Base-by-base conservation (phyloP, 495 filamentous ascomycete species). In the Clohesyomyces aquaticus region DNA sequence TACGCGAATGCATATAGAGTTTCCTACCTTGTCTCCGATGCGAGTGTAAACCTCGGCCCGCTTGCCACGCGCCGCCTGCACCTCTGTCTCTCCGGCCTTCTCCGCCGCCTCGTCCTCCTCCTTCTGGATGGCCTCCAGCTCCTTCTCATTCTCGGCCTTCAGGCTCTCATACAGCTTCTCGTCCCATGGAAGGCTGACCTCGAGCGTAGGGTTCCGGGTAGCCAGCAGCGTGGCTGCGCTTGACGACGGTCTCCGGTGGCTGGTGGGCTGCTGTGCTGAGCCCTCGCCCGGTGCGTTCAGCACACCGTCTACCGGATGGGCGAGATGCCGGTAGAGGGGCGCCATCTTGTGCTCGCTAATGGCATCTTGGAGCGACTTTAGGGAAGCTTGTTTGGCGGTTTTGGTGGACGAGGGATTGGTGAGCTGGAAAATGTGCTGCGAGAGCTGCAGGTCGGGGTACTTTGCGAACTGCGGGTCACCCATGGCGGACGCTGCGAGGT, bases 381-480 rank as follows among this genome's bases (percentile, higher is more conserved):
- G 79, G 23, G 91, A 87, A 11, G 84, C 76, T 77, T 96, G 85
- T 74, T 88, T 87, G 57, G 84, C 78, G 38, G 83, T 63, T 61
- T 82, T 78, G 26, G 87, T 74, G 61, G 92, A 86, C 68, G 89
- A 87, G 65, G 92, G 87, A 78, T 96, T 96, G 70, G 91, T 93
- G 79, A 97, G 83, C 74, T 90, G 91, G 83, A 98, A 98, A 79
- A 98, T 93, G 78, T 96, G 87, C 82, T 98, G 95, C 68, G 94
- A 87, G 73, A 98, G 85, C 70, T 88, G 81, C 73, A 98, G 89
- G 73, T 94, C 81, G 55, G 94, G 94, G 78, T 92, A 98, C 77
- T 92, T 93, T 71, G 91, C 88, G 81, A 94, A 98, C 76, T 96
- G 94, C 56, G 92, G 93, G 81, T 98, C 94, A 72, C 93, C 94